phyloP scores from a whole-genome alignment of 164 flowering plant genomes.

The Warburgia ugandensis region DNA sequence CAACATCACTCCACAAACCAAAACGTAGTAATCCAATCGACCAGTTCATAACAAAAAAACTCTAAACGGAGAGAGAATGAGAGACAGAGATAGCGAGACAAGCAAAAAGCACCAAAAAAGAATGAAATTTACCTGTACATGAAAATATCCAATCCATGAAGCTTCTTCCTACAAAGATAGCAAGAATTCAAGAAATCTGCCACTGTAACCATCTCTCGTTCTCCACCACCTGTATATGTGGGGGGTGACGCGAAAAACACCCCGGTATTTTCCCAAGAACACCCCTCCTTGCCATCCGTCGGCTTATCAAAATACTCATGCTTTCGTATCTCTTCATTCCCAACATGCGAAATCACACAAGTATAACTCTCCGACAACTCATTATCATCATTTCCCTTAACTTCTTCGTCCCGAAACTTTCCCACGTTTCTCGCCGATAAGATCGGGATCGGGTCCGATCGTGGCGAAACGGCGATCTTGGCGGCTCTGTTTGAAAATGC shows the following conservation, averaged over 20 bases:
- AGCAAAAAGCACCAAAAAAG: background rate
- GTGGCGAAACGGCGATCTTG: slow-evolving; percentile 17
- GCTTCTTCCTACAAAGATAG: slow-evolving; percentile 47
- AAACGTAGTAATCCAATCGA: too few species aligned
- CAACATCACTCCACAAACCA: too few species aligned
- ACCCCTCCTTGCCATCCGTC: background rate
- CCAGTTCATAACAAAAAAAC: too few species aligned
- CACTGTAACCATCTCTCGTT: slow-evolving; percentile 3
- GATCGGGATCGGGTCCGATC: slow-evolving; percentile 35
- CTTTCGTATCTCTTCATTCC: slow-evolving; percentile 26
- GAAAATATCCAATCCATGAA: slow-evolving; percentile 54
- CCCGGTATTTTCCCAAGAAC: slow-evolving; percentile 12
- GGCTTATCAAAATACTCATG: slow-evolving; percentile 34
- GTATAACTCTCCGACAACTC: slow-evolving; percentile 63
- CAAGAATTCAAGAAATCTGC: slow-evolving; percentile 38
- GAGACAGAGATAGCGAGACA: too few species aligned
- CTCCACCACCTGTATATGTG: background rate
- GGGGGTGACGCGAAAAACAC: slow-evolving; percentile 19
- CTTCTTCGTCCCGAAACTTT: slow-evolving; percentile 16
- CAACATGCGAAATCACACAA: slow-evolving; percentile 47
- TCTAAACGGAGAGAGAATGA: too few species aligned
- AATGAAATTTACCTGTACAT: slow-evolving; percentile 46
- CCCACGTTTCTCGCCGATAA: slow-evolving; percentile 10
- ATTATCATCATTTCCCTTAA: slow-evolving; percentile 11
- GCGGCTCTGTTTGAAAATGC: slow-evolving; percentile 6